phyloP scores from a whole-genome alignment of 768 basidiomycete species.

The Hortiboletus campestris region DNA sequence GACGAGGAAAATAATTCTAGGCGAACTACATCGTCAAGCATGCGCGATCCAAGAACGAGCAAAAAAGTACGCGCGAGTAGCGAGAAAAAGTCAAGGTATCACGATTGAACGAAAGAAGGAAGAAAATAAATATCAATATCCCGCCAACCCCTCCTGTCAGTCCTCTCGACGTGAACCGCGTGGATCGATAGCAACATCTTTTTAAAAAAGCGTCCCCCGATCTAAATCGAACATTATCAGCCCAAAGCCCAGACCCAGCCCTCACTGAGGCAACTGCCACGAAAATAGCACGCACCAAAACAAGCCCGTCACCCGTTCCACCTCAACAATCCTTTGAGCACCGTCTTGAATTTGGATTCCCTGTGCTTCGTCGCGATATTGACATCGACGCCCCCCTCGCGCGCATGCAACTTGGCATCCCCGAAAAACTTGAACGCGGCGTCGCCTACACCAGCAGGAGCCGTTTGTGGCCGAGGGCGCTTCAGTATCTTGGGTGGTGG shows the following conservation, averaged over 20 bases:
- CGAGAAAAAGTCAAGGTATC: constrained; percentile 2
- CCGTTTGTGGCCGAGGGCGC: constrained; percentile 26
- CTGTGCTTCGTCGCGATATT: not conserved
- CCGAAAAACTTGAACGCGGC: constrained; percentile 16
- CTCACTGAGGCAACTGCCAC: too few relatives aligned
- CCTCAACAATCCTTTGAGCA: constrained; percentile 19
- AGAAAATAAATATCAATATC: not conserved
- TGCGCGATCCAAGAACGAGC: not conserved
- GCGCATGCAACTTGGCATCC: not conserved
- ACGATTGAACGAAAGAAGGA: not conserved
- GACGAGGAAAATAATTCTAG: not conserved
- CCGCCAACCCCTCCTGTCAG: not conserved
- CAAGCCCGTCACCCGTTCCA: constrained; percentile 2
- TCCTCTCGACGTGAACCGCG: not conserved
- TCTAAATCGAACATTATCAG: constrained; percentile 1
- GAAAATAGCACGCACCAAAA: constrained; percentile 6
- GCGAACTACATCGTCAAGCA: not conserved
- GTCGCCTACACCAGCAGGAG: constrained; percentile 16
- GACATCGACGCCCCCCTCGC: not conserved
- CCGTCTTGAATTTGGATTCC: constrained; percentile 16
- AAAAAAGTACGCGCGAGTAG: too few relatives aligned
- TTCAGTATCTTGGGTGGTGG: constrained; percentile 7
- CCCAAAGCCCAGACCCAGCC: not conserved
- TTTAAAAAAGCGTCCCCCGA: not conserved
- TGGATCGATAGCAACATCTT: not conserved